Conservation (phyloP, 257 asterid species). For the Cinchona pubescens region DNA sequence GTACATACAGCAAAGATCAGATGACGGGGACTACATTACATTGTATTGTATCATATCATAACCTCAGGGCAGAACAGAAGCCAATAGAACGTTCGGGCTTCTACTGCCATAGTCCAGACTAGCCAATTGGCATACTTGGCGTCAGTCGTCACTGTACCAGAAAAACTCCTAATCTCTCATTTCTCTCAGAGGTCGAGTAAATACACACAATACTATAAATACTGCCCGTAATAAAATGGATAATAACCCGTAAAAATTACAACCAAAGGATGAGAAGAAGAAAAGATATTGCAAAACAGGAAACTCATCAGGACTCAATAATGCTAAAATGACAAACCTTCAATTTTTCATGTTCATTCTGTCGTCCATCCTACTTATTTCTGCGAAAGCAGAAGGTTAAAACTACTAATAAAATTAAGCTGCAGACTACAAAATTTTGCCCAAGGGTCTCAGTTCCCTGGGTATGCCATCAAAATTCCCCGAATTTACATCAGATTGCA, state of each 20-base stretch:
- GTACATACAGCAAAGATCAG: not conserved
- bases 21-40: not conserved
- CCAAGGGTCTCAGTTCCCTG: conserved; percentile 71
- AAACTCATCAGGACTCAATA: no score
- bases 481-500: conserved; percentile 70
- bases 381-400: not conserved
- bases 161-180: not conserved
- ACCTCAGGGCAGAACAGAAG: not conserved
- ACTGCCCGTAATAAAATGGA: no score
- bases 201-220: no score
- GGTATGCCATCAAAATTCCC: conserved; percentile 79
- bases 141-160: not conserved
- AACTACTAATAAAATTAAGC: not conserved
- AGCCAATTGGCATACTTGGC: not conserved
- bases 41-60: not conserved
- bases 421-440: conserved; percentile 51
- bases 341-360: not conserved
- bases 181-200: no score
- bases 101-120: not conserved
- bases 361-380: not conserved
- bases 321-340: not conserved
- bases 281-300: not conserved
- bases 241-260: not conserved
- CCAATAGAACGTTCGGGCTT: not conserved
- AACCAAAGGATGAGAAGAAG: not conserved